These are phyloP conservation scores for Onygena corvina DNA, from an alignment of 2,329 filamentous ascomycete genomes.

Conservation along the genomic window DNA sequence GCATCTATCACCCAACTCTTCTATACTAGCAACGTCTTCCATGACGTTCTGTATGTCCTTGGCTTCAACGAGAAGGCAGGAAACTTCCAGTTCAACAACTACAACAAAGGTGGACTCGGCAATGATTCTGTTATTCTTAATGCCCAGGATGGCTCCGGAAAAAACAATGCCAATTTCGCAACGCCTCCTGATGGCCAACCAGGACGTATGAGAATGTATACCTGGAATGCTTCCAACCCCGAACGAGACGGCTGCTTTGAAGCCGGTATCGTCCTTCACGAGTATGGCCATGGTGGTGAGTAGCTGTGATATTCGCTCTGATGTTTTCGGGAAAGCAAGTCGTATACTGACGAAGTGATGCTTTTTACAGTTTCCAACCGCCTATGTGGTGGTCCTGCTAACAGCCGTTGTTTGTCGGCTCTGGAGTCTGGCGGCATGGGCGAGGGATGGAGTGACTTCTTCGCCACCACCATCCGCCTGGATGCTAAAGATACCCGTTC, in stretches of 20 bases:
- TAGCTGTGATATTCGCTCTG: not conserved
- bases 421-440: slow-evolving; percentile 15
- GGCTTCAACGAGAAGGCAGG: slow-evolving; percentile 14
- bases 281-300: slow-evolving; percentile 14
- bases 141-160: slow-evolving; percentile 13
- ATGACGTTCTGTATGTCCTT: slow-evolving; percentile 11
- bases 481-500: slow-evolving; percentile 10
- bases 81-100: slow-evolving; percentile 13
- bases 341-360: not conserved
- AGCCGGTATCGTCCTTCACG: slow-evolving; percentile 14
- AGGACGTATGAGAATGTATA: slow-evolving; percentile 15
- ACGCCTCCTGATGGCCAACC: slow-evolving; percentile 14
- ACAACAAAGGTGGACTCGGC: slow-evolving; percentile 11
- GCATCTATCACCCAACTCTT: slow-evolving; percentile 14
- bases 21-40: slow-evolving; percentile 13
- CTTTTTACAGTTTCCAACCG: slow-evolving; percentile 12
- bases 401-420: slow-evolving; percentile 10
- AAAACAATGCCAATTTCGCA: slow-evolving; percentile 14
- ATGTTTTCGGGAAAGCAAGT: not conserved
- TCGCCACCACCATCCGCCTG: slow-evolving; percentile 11
- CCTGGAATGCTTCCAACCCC: slow-evolving; percentile 10
- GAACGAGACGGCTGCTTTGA: slow-evolving; percentile 13
- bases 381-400: slow-evolving; percentile 13
- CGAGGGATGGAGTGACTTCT: slow-evolving; percentile 14
- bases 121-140: slow-evolving; percentile 13